phyloP scores from a whole-genome alignment of 2,329 filamentous ascomycete genomes.

The Mycosphaerella arachidis region DNA sequence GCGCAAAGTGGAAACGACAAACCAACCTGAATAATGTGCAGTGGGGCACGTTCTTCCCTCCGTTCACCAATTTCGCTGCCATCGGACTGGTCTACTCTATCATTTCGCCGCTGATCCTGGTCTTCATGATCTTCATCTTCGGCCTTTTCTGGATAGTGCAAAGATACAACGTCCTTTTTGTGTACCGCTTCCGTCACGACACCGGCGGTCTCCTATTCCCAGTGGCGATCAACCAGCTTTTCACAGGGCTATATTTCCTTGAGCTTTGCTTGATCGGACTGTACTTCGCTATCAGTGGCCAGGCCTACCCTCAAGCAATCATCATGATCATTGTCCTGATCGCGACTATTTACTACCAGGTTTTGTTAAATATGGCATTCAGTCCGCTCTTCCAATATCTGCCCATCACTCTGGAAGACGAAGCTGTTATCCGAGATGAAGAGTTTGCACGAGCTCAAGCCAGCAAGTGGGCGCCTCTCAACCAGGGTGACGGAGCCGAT shows the following conservation, averaged over 20 bases:
- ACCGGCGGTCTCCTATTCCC: constrained; percentile 92
- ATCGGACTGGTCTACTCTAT: constrained; percentile 84
- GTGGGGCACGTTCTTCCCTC: constrained; percentile 92
- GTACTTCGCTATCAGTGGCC: constrained; percentile 55
- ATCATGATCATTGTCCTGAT: constrained; percentile 73
- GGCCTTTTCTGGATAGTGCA: constrained; percentile 88
- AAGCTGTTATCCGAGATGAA: constrained; percentile 84
- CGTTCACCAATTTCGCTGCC: constrained; percentile 94
- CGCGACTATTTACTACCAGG: constrained; percentile 72
- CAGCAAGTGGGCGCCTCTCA: constrained; percentile 29
- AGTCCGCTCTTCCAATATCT: constrained; percentile 80
- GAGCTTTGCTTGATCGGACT: constrained; percentile 84
- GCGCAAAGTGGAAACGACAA: constrained; percentile 80
- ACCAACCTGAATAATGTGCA: constrained; percentile 70
- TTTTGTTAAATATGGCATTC: constrained; percentile 77
- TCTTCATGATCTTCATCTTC: constrained; percentile 94
- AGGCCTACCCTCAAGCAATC: constrained; percentile 71
- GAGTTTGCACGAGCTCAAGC: constrained; percentile 71
- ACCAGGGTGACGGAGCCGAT: constrained; percentile 9
- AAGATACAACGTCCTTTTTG: constrained; percentile 94
- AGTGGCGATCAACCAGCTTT: constrained; percentile 88
- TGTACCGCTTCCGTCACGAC: constrained; percentile 82
- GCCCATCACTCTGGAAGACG: constrained; percentile 92
- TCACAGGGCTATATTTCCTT: constrained; percentile 92
- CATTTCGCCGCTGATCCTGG: constrained; percentile 80